These are phyloP conservation scores for Ustilago hordei DNA, from an alignment of 1,284 basidiomycete species.

Conservation along the genomic window DNA sequence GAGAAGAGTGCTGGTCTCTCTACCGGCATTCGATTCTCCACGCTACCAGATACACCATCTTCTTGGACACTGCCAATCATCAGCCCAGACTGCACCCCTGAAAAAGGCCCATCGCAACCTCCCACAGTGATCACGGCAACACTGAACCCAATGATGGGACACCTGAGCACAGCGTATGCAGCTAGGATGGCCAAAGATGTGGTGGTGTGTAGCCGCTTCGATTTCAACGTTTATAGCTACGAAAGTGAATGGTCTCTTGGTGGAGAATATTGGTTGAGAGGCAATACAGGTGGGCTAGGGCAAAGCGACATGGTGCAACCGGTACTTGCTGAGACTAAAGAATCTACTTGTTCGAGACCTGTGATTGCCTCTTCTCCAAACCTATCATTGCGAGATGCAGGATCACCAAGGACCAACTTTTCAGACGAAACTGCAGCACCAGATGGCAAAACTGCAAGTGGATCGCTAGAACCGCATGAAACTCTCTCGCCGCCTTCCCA, in stretches of 20 bases:
- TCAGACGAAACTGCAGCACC: background rate
- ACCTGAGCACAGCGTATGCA: constrained; percentile 89
- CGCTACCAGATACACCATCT: constrained; percentile 78
- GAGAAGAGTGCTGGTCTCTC: constrained; percentile 95
- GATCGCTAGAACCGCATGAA: background rate
- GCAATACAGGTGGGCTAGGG: background rate
- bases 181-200: constrained; percentile 87
- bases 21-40: constrained; percentile 90
- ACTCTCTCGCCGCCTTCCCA: background rate
- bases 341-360: background rate
- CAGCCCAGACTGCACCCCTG: background rate
- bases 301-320: background rate
- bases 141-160: constrained; percentile 96
- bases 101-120: constrained; percentile 72
- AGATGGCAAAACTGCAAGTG: background rate
- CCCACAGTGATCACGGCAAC: constrained; percentile 93
- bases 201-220: constrained; percentile 89
- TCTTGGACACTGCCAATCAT: constrained; percentile 5
- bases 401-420: too few relatives aligned
- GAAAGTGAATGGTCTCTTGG: constrained; percentile 93
- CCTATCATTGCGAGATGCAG: background rate
- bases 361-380: background rate
- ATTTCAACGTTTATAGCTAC: constrained; percentile 96
- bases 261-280: constrained; percentile 62
- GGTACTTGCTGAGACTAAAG: too few relatives aligned